Base-by-base conservation (phyloP, 2,329 filamentous ascomycete species). In the Stromatinia cepivora region DNA sequence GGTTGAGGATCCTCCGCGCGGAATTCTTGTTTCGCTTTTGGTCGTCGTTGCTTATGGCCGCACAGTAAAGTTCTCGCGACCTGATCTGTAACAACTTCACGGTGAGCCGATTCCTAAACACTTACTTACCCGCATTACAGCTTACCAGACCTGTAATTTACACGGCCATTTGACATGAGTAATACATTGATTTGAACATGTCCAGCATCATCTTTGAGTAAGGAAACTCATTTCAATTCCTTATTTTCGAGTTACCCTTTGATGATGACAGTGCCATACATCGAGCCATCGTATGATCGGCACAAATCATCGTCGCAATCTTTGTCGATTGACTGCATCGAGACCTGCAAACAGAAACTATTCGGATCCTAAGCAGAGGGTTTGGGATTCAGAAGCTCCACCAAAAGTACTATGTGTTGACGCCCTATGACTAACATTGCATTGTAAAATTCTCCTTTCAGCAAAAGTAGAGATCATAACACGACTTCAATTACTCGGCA, bases 31-130 rank as follows among this genome's bases (percentile, higher is more conserved):
- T 46, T 45, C 3, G 42, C 9, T 13, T 39, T 50, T 20, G 53
- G 48, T 11, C 53, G 48, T n/a, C 62, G 46, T 22, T 52, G 48
- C 48, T 39, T 50, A 52, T 5, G 53, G n/a, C 10, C 62, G 62
- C 34, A 64, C 28, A 31, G 62, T 48, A 39, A 7, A 52, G 46
- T 53, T 65, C n/a, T 46, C 62, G 62, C 10, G 62, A 65, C 17
- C 62, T n/a, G n/a, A n/a, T n/a, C n/a, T n/a, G 62, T 39, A 65
- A 53, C 28, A 50, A 15, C 9, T n/a, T 65, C n/a, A 39, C 20
- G 22, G 31, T 65, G 11, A 17, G 28, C 3, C 11, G 17, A 52
- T 64, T 45, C 22, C 52, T 64, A n/a, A n/a, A n/a, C n/a, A n/a
- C n/a, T n/a, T n/a, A n/a, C n/a, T n/a, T n/a, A n/a, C n/a, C n/a